Evolutionary conservation across 2,329 filamentous ascomycete genomes (phyloP).

Genomic region (Thielaviopsis populi): DNA sequence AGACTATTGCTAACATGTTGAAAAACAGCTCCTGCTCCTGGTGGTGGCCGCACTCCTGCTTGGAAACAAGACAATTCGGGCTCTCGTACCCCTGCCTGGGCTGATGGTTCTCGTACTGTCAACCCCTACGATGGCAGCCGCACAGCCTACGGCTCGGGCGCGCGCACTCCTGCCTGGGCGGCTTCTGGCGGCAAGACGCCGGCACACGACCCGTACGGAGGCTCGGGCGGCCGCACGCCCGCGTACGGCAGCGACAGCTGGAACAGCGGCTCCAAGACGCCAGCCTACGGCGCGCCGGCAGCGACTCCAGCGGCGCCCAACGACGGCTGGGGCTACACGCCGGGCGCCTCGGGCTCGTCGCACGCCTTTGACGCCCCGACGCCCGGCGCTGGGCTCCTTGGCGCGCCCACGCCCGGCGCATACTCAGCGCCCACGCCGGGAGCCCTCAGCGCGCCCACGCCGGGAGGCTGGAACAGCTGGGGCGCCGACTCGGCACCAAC

Average conservation of each 20-base stretch:
- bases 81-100: constrained; percentile 56
- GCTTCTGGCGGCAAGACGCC: constrained; percentile 57
- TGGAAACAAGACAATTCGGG: constrained; percentile 43
- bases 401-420: constrained; percentile 51
- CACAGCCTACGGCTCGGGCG: constrained; percentile 61
- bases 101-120: constrained; percentile 49
- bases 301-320: constrained; percentile 43
- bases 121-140: constrained; percentile 60
- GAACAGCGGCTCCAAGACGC: constrained; percentile 59
- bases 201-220: constrained; percentile 46
- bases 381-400: constrained; percentile 39
- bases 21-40: constrained; percentile 36
- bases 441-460: constrained; percentile 50
- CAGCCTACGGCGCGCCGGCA: constrained; percentile 49
- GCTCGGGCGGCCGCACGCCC: constrained; percentile 49
- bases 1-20: constrained; percentile 1
- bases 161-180: constrained; percentile 63
- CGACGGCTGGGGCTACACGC: constrained; percentile 46
- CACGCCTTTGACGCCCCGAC: constrained; percentile 55
- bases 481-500: constrained; percentile 50
- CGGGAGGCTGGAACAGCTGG: constrained; percentile 48
- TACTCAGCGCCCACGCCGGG: constrained; percentile 50
- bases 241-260: constrained; percentile 50
- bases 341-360: constrained; percentile 32
- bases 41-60: constrained; percentile 45